Evolutionary conservation across 2,329 filamentous ascomycete genomes (phyloP).

Genomic region (Lizonia empirigonia): DNA sequence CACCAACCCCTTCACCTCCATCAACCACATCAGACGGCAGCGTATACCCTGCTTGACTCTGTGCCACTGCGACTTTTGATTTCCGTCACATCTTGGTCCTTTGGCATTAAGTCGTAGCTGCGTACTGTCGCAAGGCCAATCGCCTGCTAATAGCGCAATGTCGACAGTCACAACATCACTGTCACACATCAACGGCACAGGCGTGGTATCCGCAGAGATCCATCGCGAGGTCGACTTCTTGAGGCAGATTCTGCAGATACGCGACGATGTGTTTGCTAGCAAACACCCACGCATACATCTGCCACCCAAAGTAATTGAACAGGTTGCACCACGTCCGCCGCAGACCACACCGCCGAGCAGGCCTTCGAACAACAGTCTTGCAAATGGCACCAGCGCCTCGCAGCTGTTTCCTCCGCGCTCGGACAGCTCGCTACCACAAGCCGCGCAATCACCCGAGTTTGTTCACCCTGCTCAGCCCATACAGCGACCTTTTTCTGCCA

Average conservation of each 20-base stretch:
- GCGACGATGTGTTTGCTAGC: conserved; percentile 80
- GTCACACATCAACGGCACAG: conserved; percentile 41
- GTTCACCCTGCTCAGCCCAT: conserved; percentile 28
- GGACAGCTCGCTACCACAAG: conserved; percentile 35
- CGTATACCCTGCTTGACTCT: conserved; percentile 34
- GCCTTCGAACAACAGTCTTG: conserved; percentile 39
- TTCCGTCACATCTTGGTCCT: conserved; percentile 21
- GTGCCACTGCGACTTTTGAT: conserved; percentile 31
- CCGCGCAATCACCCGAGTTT: conserved; percentile 31
- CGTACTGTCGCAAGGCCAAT: conserved; percentile 27
- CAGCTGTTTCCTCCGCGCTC: conserved; percentile 39
- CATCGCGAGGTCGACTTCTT: conserved; percentile 61
- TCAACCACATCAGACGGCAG: conserved; percentile 29
- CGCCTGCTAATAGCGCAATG: conserved; percentile 36
- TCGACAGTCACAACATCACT: conserved; percentile 37
- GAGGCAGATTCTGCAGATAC: conserved; percentile 79
- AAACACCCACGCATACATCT: conserved; percentile 68
- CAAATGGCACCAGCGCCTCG: conserved; percentile 32
- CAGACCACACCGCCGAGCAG: conserved; percentile 36
- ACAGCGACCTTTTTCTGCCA: conserved; percentile 44
- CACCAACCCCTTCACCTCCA: conserved; percentile 30
- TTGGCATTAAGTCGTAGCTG: conserved; percentile 26
- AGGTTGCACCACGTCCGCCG: conserved; percentile 45
- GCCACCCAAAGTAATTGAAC: conserved; percentile 58
- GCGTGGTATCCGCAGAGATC: conserved; percentile 45